Evolutionary conservation across 1,139 yeast species (phyloP), one percentile per base, ranked within the genome.

Genomic region (Protomyces macrosporus): DNA sequence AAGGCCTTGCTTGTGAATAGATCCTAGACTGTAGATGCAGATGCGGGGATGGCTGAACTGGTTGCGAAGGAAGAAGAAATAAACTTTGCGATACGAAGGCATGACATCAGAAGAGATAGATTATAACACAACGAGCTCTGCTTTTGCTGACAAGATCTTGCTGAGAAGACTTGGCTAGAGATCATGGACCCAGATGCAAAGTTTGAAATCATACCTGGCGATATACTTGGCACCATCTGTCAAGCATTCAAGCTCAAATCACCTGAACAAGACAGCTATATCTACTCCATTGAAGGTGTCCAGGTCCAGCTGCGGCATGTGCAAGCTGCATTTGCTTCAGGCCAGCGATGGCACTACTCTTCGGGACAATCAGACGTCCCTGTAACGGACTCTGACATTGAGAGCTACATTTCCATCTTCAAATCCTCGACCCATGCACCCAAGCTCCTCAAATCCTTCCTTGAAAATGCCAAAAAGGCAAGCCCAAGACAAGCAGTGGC

Each of bases 391-490:
- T 14, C 40, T 5, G 62, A 58, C 34, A 40, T 58, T 16, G 62
- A 51, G 6, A 56, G 52, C 23, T 58, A 58, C 52, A 52, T 30
- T 10, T 7, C 16, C 52, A 40, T 58, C 32, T 58, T 58, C 62
- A 48, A 35, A 16, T 33, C 56, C 3, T 45, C 52, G 33, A 52
- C 62, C 12, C 51, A 37, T 33, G 40, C 62, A 30, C 56, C 35
- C 23, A 58, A 52, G 6, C 52, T 50, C 12, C 42, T 42, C 3
- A 23, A 55, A 14, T 52, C 56, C 34, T 58, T 58, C 33, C 30
- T 50, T 16, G 45, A 48, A 30, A 58, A 58, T 16, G 62, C 62
- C 16, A 58, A 58, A n/a, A 51, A 52, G 53, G 56, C 32, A n/a
- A 39, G 52, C 5, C 55, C 62, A 3, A 4, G 62, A 2, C 12